Percentiles rank a stretch among this genome's conserved stretches.
Conservation (phyloP, 208 protist genomes). For the Leishmania martiniquensis region DNA sequence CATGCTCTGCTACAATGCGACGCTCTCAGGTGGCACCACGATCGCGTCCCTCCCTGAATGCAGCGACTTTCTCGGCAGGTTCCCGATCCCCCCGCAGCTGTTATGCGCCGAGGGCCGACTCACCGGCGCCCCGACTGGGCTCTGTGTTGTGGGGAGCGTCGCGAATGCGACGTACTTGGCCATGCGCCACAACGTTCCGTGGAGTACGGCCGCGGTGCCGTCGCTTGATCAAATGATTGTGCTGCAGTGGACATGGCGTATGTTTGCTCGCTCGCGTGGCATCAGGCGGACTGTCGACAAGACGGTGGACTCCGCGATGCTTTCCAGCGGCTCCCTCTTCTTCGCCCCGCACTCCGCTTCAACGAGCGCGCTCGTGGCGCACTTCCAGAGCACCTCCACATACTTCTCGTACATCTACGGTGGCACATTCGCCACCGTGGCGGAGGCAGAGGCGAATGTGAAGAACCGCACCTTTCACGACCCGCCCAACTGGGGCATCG, state of each 20-base stretch:
- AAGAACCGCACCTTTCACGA: constrained; percentile 28
- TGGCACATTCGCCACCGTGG: constrained; percentile 28
- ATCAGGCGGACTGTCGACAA: constrained; percentile 21
- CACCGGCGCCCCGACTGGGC: constrained; percentile 29
- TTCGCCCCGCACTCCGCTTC: constrained; percentile 41
- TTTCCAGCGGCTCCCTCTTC: constrained; percentile 51
- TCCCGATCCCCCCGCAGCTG: not conserved
- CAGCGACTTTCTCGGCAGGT: not conserved
- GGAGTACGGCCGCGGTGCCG: constrained; percentile 40
- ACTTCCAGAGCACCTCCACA: constrained; percentile 33
- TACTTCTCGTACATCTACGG: constrained; percentile 62
- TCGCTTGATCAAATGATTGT: constrained; percentile 47
- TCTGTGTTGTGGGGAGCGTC: constrained; percentile 21
- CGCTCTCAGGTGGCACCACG: constrained; percentile 17
- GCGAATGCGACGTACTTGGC: constrained; percentile 4
- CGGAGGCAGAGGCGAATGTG: constrained; percentile 29
- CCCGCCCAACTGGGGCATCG: constrained; percentile 51
- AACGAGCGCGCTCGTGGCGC: constrained; percentile 33
- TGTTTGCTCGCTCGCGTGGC: constrained; percentile 33
- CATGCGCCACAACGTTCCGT: constrained; percentile 23
- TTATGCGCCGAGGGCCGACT: constrained; percentile 23
- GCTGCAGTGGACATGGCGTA: constrained; percentile 52
- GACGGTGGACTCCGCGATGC: constrained; percentile 34
- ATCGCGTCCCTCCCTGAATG: constrained; percentile 20
- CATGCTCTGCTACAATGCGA: constrained; percentile 44